Conservation (phyloP, 441 rosid genomes). For the Populus tomentosa region DNA sequence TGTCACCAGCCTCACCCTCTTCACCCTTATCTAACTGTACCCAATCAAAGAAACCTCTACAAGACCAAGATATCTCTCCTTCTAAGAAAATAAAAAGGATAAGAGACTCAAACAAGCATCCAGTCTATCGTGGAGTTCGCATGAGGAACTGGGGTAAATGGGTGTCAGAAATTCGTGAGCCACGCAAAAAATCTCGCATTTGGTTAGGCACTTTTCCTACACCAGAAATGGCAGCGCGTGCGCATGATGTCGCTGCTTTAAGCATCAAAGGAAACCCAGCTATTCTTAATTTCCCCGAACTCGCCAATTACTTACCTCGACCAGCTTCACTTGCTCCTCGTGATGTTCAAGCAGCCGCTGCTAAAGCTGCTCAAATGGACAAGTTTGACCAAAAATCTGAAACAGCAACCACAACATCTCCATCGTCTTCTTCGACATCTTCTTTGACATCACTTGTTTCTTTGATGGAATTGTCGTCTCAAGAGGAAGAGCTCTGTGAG, state of each 20-base stretch:
- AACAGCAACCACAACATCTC: slow-evolving; percentile 4
- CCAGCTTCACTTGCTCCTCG: slow-evolving; percentile 74
- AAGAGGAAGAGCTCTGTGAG: slow-evolving; percentile 51
- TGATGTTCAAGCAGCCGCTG: slow-evolving; percentile 81
- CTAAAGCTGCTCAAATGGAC: slow-evolving; percentile 78
- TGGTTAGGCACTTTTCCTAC: slow-evolving; percentile 92
- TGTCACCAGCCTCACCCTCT: slow-evolving; percentile 18
- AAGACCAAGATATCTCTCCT: neutral
- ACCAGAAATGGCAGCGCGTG: slow-evolving; percentile 95
- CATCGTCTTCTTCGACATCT: slow-evolving; percentile 9
- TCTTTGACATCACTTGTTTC: slow-evolving; percentile 39
- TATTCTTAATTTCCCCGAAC: slow-evolving; percentile 29
- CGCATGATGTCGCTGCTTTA: slow-evolving; percentile 94
- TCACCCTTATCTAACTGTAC: slow-evolving; percentile 14
- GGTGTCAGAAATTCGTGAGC: slow-evolving; percentile 95
- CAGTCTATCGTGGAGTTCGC: slow-evolving; percentile 76
- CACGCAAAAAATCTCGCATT: slow-evolving; percentile 85
- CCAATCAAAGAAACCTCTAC: neutral
- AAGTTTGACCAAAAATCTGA: slow-evolving; percentile 16
- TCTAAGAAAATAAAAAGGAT: slow-evolving; percentile 36
- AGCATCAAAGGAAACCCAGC: slow-evolving; percentile 75
- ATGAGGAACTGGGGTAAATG: slow-evolving; percentile 96
- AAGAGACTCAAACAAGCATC: slow-evolving; percentile 51
- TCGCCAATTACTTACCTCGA: slow-evolving; percentile 48
- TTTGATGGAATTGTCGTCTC: slow-evolving; percentile 30